Evolutionary conservation across 1,284 basidiomycete species (phyloP).

Genomic region (Ustilago vetiveriae): DNA sequence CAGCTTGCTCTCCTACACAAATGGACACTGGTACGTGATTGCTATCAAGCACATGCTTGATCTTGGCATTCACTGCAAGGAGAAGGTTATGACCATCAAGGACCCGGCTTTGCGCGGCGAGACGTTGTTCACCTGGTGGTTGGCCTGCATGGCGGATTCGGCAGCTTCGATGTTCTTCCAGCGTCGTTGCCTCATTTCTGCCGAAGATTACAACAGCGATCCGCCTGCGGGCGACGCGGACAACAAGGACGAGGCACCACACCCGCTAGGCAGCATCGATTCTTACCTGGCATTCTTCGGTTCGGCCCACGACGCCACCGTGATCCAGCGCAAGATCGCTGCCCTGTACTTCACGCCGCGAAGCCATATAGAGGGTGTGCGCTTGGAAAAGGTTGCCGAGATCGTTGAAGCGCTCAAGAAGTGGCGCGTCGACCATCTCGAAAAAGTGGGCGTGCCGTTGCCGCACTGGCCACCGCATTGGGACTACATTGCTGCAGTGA

Average conservation of each 20-base stretch:
- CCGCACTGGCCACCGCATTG: slow-evolving; percentile 79
- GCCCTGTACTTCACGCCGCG: slow-evolving; percentile 80
- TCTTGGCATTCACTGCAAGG: slow-evolving; percentile 50
- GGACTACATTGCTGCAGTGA: slow-evolving; percentile 86
- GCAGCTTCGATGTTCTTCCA: slow-evolving; percentile 74
- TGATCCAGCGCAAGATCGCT: slow-evolving; percentile 80
- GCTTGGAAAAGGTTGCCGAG: slow-evolving; percentile 73
- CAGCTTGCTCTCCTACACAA: slow-evolving; percentile 27
- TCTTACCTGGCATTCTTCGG: slow-evolving; percentile 40
- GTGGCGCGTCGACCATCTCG: slow-evolving; percentile 81
- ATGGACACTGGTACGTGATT: slow-evolving; percentile 51
- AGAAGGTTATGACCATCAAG: slow-evolving; percentile 45
- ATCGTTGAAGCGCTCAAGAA: slow-evolving; percentile 75
- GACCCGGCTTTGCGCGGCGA: slow-evolving; percentile 40
- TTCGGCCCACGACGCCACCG: slow-evolving; percentile 53
- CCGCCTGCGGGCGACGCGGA: slow-evolving; percentile 31
- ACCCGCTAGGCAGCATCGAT: slow-evolving; percentile 32
- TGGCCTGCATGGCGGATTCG: slow-evolving; percentile 74
- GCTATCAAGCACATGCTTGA: slow-evolving; percentile 55
- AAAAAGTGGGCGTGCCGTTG: slow-evolving; percentile 79
- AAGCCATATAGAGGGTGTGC: slow-evolving; percentile 79
- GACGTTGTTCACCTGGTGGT: slow-evolving; percentile 78
- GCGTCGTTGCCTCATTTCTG: slow-evolving; percentile 73
- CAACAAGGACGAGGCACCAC: slow-evolving; percentile 31
- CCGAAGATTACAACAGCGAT: slow-evolving; percentile 47